A percentile compares a stretch with the other conserved stretches of the same genome.
Evolutionary conservation across 176 grass and related monocot species (phyloP).

Genomic region (Chrysopogon serrulatus): DNA sequence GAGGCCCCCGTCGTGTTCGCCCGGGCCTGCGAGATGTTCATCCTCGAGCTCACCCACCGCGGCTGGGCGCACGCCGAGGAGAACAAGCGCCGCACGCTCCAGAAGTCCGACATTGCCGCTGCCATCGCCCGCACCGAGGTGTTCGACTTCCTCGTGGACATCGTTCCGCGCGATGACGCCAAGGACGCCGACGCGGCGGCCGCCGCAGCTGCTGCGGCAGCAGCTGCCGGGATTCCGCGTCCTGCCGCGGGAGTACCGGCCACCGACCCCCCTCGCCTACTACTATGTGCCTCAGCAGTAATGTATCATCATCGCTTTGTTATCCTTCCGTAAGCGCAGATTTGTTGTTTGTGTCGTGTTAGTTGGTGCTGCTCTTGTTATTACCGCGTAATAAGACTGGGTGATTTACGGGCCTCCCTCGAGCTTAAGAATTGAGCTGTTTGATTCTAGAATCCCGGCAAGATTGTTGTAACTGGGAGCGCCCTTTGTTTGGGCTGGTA

Average conservation of each 20-base stretch:
- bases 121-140: slow-evolving; percentile 91
- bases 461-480: slow-evolving; percentile 18
- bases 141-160: slow-evolving; percentile 94
- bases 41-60: slow-evolving; percentile 73
- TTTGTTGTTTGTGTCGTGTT: neutral
- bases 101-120: slow-evolving; percentile 90
- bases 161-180: slow-evolving; percentile 80
- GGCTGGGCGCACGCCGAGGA: slow-evolving; percentile 94
- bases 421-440: slow-evolving; percentile 29
- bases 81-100: slow-evolving; percentile 89
- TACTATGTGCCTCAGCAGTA: slow-evolving; percentile 70
- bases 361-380: slow-evolving; percentile 8
- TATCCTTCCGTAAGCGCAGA: neutral
- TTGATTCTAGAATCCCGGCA: slow-evolving; percentile 13
- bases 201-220: neutral
- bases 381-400: slow-evolving; percentile 34
- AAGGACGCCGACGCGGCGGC: slow-evolving; percentile 62
- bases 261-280: slow-evolving; percentile 47
- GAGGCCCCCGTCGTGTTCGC: slow-evolving; percentile 60
- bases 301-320: slow-evolving; percentile 17
- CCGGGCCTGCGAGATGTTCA: slow-evolving; percentile 75
- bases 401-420: slow-evolving; percentile 28
- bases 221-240: slow-evolving; percentile 37
- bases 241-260: slow-evolving; percentile 42
- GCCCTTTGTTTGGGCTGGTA: slow-evolving; percentile 12